Base-by-base conservation (phyloP, 176 grass and related monocot genomes). In the Alloteropsis semialata region DNA sequence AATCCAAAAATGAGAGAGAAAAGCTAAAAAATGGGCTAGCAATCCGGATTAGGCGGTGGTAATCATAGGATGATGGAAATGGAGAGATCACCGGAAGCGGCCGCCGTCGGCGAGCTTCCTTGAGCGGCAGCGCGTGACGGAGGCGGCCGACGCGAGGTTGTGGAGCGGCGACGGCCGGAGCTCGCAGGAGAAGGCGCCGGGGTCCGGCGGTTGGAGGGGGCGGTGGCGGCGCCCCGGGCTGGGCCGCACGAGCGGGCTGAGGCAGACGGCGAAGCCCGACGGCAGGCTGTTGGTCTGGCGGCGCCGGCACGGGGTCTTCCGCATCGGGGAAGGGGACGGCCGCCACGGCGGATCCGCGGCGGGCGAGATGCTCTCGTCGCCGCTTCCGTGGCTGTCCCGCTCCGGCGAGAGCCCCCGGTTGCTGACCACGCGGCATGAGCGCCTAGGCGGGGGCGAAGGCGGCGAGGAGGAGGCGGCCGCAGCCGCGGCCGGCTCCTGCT, bases 201-300 rank as follows among this genome's bases (percentile, higher is more conserved):
- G 27, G 42, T 87, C 88, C 7, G 83, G 56, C 67, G 69, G 85
- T 32, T 94, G 95, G 55, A 36, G 72, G 33, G 33, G 44, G 61
- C 85, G 88, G 78, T 75, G 89, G 74, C 58, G 79, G 57, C 73
- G 88, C 1, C 83, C 78, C 25, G 92, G 92, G 83, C 86, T 90
- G 41, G 95, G 92, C 78, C 92, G 65, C 70, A 97, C 88, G 4
- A 94, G 95, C 64, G 95, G 95, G 78, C 95, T 97, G 76, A 97
- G 88, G 85, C 90, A 97, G 64, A 94, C 81, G 19, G 90, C 83
- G 44, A 94, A 89, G 7, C 94, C 94, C 10, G 91, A 83, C 7
- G 84, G 78, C 83, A 86, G 65, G 56, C 16, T 68, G 55, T 3
- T 88, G 4, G 64, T 29, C 71, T 83, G 86, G 15, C 77, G 88